phyloP scores from a whole-genome alignment of 352 stramenopile genomes.

The Phytophthora boehmeriae region DNA sequence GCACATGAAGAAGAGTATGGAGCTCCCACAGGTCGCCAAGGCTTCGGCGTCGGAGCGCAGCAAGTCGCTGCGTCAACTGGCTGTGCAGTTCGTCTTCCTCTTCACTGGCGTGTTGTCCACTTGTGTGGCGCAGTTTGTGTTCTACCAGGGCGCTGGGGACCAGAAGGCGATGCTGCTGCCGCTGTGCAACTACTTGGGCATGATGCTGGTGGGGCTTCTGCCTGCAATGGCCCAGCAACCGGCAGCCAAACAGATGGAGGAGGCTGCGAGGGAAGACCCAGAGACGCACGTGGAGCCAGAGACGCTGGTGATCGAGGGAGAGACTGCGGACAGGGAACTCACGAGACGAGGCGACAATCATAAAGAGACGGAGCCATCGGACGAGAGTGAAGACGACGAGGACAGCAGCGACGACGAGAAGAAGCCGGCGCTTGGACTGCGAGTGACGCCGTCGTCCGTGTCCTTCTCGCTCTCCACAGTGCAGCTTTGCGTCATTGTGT shows the following conservation, averaged over 20 bases:
- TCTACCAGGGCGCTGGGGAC: conserved; percentile 83
- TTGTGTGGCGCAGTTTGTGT: conserved; percentile 84
- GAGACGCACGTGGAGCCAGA: conserved; percentile 39
- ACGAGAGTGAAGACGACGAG: conserved; percentile 12
- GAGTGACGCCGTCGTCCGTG: conserved; percentile 32
- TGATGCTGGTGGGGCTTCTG: conserved; percentile 84
- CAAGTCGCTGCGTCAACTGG: conserved; percentile 17
- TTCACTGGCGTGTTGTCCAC: conserved; percentile 86
- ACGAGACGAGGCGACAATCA: conserved; percentile 45
- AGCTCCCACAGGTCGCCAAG: conserved; percentile 26
- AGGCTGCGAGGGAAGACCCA: conserved; percentile 1
- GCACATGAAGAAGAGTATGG: conserved; percentile 6
- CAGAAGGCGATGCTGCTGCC: conserved; percentile 87
- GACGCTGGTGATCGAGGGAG: conserved; percentile 14
- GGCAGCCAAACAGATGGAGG: conserved; percentile 6
- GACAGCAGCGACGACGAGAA: conserved; percentile 26
- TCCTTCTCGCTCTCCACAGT: conserved; percentile 56
- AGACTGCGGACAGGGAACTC: conserved; percentile 47
- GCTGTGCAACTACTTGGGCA: conserved; percentile 87
- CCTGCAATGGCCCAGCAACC: conserved; percentile 27
- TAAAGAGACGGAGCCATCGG: conserved; percentile 20
- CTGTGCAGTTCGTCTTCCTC: conserved; percentile 76
- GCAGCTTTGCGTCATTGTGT: conserved; percentile 70
- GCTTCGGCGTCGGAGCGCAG: background rate
- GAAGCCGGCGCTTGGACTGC: conserved; percentile 19